Evolutionary conservation across 495 filamentous ascomycete species (phyloP).

Genomic region (Aspergillus sparsus): DNA sequence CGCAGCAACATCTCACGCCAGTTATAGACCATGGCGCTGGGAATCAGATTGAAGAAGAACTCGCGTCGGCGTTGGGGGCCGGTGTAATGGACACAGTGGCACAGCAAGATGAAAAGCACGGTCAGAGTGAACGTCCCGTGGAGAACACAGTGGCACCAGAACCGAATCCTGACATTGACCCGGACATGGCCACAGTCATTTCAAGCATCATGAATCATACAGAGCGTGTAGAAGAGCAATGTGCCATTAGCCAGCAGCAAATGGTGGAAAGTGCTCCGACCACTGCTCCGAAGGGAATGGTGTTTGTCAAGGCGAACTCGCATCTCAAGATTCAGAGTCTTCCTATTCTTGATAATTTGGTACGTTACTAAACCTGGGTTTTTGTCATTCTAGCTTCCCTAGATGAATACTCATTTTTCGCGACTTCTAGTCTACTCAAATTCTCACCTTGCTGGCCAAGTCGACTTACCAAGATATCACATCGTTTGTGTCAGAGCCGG

Average conservation of each 20-base stretch:
- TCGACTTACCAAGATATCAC: constrained; percentile 72
- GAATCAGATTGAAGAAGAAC: constrained; percentile 45
- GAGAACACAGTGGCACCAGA: constrained; percentile 25
- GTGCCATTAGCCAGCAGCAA: constrained; percentile 42
- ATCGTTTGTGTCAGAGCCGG: constrained; percentile 67
- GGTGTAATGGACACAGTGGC: constrained; percentile 35
- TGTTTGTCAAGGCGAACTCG: constrained; percentile 54
- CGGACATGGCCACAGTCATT: constrained; percentile 43
- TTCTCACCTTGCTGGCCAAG: constrained; percentile 67
- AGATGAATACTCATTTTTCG: constrained; percentile 16
- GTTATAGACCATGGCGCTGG: constrained; percentile 29
- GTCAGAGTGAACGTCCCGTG: constrained; percentile 25
- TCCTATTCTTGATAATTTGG: constrained; percentile 72
- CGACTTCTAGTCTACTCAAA: constrained; percentile 63
- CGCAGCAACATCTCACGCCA: neutral
- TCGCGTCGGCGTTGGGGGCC: constrained; percentile 42
- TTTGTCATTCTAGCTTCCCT: neutral
- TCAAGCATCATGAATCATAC: constrained; percentile 51
- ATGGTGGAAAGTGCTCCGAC: constrained; percentile 30
- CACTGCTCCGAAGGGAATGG: constrained; percentile 40
- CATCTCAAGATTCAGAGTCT: constrained; percentile 68
- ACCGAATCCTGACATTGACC: constrained; percentile 28
- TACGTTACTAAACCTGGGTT: constrained; percentile 33
- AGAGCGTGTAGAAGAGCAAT: constrained; percentile 49
- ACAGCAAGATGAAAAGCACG: constrained; percentile 19